These are phyloP conservation scores for Fusarium annulatum DNA, from an alignment of 2,329 filamentous ascomycete species.

Conservation along the genomic window DNA sequence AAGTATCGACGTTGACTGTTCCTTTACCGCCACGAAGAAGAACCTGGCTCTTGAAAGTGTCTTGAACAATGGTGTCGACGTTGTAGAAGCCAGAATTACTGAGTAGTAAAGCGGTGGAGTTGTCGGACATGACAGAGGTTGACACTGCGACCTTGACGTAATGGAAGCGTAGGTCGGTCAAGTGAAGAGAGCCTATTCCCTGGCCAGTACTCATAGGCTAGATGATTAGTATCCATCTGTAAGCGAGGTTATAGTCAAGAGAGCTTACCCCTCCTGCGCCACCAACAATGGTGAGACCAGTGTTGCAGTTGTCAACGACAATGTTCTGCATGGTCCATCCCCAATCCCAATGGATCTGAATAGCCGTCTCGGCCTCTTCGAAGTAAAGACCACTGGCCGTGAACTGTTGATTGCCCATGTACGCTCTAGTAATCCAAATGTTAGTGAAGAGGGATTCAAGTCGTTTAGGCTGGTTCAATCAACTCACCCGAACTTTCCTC, in stretches of 20 bases:
- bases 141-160: background rate
- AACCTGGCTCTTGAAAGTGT: background rate
- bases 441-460: background rate
- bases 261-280: slow-evolving; percentile 7
- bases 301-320: slow-evolving; percentile 67
- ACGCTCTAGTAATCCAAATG: slow-evolving; percentile 24
- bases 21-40: slow-evolving; percentile 11
- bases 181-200: slow-evolving; percentile 29
- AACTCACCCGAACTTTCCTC: too few species aligned
- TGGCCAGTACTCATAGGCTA: slow-evolving; percentile 16
- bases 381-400: slow-evolving; percentile 75
- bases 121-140: background rate
- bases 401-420: slow-evolving; percentile 72
- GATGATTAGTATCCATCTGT: fast-evolving
- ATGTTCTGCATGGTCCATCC: slow-evolving; percentile 78
- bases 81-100: background rate
- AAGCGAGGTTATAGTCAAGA: fast-evolving
- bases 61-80: slow-evolving; percentile 16
- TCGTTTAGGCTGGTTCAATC: too few species aligned
- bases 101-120: background rate
- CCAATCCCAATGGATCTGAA: slow-evolving; percentile 80
- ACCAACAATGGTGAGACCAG: slow-evolving; percentile 64
- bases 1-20: slow-evolving; percentile 1
- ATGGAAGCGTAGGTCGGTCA: slow-evolving; percentile 20
- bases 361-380: slow-evolving; percentile 70